Conservation (phyloP, 768 basidiomycete genomes). For the Suillus sp. region DNA sequence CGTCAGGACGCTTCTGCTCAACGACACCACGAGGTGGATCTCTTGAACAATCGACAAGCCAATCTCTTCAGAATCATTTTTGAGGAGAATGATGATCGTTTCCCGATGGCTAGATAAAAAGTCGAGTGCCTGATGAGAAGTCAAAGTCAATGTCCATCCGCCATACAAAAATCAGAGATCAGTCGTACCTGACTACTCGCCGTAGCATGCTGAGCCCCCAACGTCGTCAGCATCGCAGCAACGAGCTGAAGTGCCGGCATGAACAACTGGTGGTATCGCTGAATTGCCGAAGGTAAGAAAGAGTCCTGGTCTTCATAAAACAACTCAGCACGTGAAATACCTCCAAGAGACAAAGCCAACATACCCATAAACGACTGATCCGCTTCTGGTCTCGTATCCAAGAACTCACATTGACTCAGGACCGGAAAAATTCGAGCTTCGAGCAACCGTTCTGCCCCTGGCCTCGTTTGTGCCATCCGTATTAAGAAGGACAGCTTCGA, state of each 20-base stretch:
- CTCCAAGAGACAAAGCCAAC: conserved; percentile 17
- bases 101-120: conserved; percentile 84
- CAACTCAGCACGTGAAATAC: not conserved
- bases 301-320: conserved; percentile 65
- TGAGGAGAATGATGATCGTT: conserved; percentile 79
- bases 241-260: conserved; percentile 86
- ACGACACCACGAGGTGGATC: conserved; percentile 72
- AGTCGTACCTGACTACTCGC: conserved; percentile 65
- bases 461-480: conserved; percentile 78
- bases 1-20: conserved; percentile 70
- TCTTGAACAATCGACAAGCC: conserved; percentile 74
- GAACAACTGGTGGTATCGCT: conserved; percentile 89
- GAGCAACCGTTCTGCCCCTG: conserved; percentile 83
- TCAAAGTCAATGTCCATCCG: not conserved
- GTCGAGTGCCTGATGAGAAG: conserved; percentile 59
- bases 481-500: conserved; percentile 90
- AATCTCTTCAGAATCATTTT: conserved; percentile 66
- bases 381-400: conserved; percentile 82
- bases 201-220: conserved; percentile 67
- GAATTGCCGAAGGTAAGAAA: conserved; percentile 86
- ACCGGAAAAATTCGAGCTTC: conserved; percentile 75
- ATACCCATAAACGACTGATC: conserved; percentile 82
- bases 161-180: not conserved
- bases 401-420: conserved; percentile 82
- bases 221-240: conserved; percentile 73